Evolutionary conservation across 176 grass and related monocot genomes (phyloP).

Genomic region (bread wheat (Triticum aestivum)): DNA sequence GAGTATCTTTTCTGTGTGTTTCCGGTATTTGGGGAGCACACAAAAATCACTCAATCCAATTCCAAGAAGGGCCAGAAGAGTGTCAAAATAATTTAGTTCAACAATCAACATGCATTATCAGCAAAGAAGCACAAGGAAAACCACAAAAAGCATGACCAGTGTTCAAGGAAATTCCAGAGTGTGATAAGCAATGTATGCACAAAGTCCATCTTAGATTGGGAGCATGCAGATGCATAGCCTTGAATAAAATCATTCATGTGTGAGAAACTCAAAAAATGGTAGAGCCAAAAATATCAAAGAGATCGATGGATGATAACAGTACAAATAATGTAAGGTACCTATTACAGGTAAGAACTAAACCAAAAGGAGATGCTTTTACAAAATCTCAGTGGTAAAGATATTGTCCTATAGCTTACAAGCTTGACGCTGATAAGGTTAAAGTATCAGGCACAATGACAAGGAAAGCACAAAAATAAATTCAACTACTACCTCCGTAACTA

Average conservation of each 20-base stretch:
- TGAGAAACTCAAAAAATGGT: not conserved
- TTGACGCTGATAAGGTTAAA: not conserved
- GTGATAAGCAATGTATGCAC: not conserved
- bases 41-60: too few species aligned
- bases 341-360: not conserved
- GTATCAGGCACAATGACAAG: not conserved
- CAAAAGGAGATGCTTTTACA: not conserved
- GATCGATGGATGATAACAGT: not conserved
- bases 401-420: not conserved
- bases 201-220: not conserved
- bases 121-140: not conserved
- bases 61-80: too few species aligned
- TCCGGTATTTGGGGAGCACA: too few species aligned
- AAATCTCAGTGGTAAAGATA: not conserved
- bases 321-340: slow-evolving; percentile 1
- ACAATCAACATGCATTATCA: not conserved
- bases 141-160: not conserved
- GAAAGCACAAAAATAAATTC: not conserved
- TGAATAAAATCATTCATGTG: not conserved
- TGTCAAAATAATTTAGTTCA: not conserved
- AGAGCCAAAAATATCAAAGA: not conserved
- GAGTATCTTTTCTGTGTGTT: too few species aligned
- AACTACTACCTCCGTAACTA: too few species aligned
- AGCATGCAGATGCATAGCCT: not conserved
- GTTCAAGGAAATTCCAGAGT: not conserved